phyloP scores from a whole-genome alignment of 2,329 filamentous ascomycete genomes.

The Shiraia bambusicola region DNA sequence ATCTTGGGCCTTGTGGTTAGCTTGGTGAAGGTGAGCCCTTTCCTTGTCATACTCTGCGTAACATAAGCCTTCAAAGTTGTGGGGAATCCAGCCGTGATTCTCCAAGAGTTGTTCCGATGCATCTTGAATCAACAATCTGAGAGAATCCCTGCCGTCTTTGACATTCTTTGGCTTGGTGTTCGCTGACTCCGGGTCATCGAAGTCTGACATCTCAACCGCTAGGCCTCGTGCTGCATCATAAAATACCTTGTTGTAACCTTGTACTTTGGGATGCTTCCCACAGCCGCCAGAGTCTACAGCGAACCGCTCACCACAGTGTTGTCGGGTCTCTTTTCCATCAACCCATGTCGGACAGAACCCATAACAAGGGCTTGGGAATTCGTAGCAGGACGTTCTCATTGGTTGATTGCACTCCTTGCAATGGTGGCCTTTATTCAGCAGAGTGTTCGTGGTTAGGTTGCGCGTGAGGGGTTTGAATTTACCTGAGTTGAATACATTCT shows the following conservation, averaged over 20 bases:
- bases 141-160: too few relatives aligned
- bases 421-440: not conserved
- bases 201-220: not conserved
- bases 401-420: not conserved
- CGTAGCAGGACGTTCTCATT: not conserved
- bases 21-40: too few relatives aligned
- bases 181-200: not conserved
- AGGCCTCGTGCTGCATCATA: not conserved
- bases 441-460: not conserved
- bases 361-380: not conserved
- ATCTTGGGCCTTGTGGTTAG: too few relatives aligned
- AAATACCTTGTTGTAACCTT: not conserved
- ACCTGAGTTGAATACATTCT: not conserved
- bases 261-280: not conserved
- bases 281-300: not conserved
- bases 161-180: too few relatives aligned
- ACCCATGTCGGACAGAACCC: not conserved
- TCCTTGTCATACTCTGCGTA: too few relatives aligned
- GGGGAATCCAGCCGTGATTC: too few relatives aligned
- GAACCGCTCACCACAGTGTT: slow-evolving; percentile 1
- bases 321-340: not conserved
- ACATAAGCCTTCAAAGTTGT: too few relatives aligned
- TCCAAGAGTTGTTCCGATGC: too few relatives aligned
- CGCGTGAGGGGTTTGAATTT: not conserved
- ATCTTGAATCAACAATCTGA: too few relatives aligned